These are phyloP conservation scores for Cercospora janseana DNA, from an alignment of 2,329 filamentous ascomycete genomes.

Conservation along the genomic window DNA sequence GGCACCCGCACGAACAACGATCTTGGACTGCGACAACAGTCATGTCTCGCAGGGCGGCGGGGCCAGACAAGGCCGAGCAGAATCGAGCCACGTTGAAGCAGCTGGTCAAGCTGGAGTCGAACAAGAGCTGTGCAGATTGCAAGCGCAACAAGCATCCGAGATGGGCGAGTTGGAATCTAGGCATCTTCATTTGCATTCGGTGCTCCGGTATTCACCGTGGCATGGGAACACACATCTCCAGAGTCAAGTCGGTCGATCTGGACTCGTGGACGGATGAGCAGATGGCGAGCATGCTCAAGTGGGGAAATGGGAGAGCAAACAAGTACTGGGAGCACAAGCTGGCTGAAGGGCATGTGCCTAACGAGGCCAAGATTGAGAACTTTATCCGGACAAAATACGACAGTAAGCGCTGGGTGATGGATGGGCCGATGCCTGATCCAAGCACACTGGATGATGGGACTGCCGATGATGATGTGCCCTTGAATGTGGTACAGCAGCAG, in stretches of 20 bases:
- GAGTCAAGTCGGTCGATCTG: constrained; percentile 96
- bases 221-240: constrained; percentile 98
- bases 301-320: constrained; percentile 95
- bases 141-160: constrained; percentile 98
- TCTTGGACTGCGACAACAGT: background rate
- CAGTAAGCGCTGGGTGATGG: constrained; percentile 99
- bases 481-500: constrained; percentile 67
- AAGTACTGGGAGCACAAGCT: constrained; percentile 99
- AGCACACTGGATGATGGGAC: constrained; percentile 73
- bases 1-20: background rate
- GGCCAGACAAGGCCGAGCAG: constrained; percentile 83
- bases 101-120: constrained; percentile 87
- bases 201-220: constrained; percentile 98
- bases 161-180: constrained; percentile 99
- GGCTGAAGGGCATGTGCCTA: constrained; percentile 84
- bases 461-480: constrained; percentile 72
- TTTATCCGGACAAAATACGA: constrained; percentile 99
- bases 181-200: constrained; percentile 91
- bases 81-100: constrained; percentile 94
- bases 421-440: constrained; percentile 91
- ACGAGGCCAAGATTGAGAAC: constrained; percentile 98
- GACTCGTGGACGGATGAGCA: constrained; percentile 99
- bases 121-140: constrained; percentile 97
- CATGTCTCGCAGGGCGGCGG: constrained; percentile 77
- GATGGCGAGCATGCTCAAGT: constrained; percentile 85